These are phyloP conservation scores for Fusarium praegraminearum DNA, from an alignment of 2,329 filamentous ascomycete species.

Conservation along the genomic window DNA sequence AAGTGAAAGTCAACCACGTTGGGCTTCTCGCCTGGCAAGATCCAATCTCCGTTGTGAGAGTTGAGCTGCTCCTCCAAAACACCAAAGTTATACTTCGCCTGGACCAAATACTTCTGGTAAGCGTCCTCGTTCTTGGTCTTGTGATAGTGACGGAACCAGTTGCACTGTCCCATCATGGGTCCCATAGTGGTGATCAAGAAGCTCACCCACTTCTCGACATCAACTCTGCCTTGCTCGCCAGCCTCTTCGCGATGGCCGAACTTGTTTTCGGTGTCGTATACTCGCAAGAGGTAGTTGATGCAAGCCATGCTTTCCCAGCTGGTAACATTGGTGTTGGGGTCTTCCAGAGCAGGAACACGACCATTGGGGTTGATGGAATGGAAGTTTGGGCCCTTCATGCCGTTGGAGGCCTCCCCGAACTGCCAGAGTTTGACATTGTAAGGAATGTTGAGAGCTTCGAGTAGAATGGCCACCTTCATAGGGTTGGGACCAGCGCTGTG, in stretches of 20 bases:
- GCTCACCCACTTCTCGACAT: constrained; percentile 26
- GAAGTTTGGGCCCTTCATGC: constrained; percentile 45
- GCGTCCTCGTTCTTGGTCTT: constrained; percentile 22
- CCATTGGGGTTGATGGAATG: constrained; percentile 51
- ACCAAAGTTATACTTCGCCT: constrained; percentile 8
- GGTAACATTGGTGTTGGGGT: constrained; percentile 50
- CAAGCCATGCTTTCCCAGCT: constrained; percentile 46
- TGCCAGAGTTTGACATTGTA: constrained; percentile 44
- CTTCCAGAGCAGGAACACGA: constrained; percentile 48
- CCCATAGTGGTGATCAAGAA: constrained; percentile 22
- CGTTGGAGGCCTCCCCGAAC: constrained; percentile 24
- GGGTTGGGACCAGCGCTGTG: constrained; percentile 38
- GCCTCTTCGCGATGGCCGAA: constrained; percentile 7
- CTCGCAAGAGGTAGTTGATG: constrained; percentile 38
- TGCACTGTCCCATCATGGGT: constrained; percentile 22
- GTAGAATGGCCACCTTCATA: constrained; percentile 46
- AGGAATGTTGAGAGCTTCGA: constrained; percentile 50
- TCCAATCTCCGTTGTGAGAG: constrained; percentile 15
- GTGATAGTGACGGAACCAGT: constrained; percentile 27
- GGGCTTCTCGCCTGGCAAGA: constrained; percentile 7
- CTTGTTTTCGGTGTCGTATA: constrained; percentile 37
- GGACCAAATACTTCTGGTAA: constrained; percentile 13
- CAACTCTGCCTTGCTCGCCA: constrained; percentile 17
- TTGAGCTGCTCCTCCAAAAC: constrained; percentile 25
- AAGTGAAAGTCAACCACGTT: constrained; percentile 31